A percentile compares a stretch with the other conserved stretches of the same genome.
phyloP scores from a whole-genome alignment of 2,329 filamentous ascomycete genomes.

The Diaporthe vexans region DNA sequence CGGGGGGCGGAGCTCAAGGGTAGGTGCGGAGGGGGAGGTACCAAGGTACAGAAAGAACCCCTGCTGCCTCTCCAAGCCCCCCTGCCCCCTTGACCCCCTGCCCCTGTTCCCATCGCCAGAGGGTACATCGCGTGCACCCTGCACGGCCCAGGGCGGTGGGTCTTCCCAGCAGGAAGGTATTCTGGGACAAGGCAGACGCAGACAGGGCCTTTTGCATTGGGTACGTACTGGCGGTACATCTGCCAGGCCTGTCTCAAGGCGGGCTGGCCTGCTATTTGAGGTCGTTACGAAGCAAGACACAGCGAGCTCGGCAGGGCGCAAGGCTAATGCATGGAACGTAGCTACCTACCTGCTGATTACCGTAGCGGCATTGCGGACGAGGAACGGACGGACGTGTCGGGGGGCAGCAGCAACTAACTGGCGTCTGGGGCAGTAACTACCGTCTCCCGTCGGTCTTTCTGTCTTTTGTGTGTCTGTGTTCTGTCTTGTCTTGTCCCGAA shows the following conservation, averaged over 20 bases:
- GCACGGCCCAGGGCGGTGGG: constrained; percentile 35
- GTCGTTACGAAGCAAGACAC: constrained; percentile 33
- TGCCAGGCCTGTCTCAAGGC: constrained; percentile 9
- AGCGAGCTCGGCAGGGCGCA: constrained; percentile 27
- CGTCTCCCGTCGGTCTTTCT: not conserved
- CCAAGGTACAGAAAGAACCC: not conserved
- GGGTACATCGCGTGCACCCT: constrained; percentile 20
- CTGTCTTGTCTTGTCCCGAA: not conserved
- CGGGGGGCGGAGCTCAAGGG: constrained; percentile 33
- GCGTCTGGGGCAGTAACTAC: not conserved
- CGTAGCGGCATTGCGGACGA: constrained; percentile 10
- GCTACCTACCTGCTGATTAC: constrained; percentile 31
- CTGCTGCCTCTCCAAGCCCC: not conserved
- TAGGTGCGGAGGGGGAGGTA: not conserved
- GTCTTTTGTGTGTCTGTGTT: not conserved
- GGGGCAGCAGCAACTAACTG: too few species aligned
- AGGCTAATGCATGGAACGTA: constrained; percentile 40
- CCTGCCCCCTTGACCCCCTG: not conserved
- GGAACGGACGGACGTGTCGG: not conserved
- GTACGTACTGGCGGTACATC: constrained; percentile 20
- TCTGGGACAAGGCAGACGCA: constrained; percentile 29
- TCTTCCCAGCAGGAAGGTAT: constrained; percentile 24
- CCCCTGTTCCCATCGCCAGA: not conserved
- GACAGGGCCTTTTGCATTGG: constrained; percentile 17
- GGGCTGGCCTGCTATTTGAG: constrained; percentile 29